Conservation (phyloP, 306 rosid genomes). For the Oemleria cerasiformis region DNA sequence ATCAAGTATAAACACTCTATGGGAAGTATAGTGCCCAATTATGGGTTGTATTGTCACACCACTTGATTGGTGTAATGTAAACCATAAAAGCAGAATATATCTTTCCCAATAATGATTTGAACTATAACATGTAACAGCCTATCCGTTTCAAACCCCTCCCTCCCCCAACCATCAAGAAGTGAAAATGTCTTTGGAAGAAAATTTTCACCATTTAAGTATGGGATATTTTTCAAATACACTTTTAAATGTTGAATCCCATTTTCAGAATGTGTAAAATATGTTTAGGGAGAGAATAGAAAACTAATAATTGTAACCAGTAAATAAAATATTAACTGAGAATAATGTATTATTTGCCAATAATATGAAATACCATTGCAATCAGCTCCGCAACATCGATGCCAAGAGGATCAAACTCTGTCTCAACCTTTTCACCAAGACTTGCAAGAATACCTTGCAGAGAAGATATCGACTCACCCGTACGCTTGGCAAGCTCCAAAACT, state of each 20-base stretch:
- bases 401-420: conserved; percentile 84
- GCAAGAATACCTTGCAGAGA: conserved; percentile 63
- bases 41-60: background rate
- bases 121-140: background rate
- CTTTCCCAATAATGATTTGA: background rate
- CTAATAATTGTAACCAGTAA: background rate
- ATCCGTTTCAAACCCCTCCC: background rate
- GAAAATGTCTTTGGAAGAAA: background rate
- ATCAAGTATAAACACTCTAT: background rate
- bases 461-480: conserved; percentile 58
- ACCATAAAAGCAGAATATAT: background rate
- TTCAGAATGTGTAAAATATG: conserved; percentile 2
- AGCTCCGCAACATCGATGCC: conserved; percentile 72
- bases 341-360: conserved; percentile 19
- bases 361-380: conserved; percentile 68
- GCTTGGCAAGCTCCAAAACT: conserved; percentile 74
- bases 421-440: conserved; percentile 77
- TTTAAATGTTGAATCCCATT: conserved; percentile 2
- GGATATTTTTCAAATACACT: conserved; percentile 13
- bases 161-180: background rate
- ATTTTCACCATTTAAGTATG: background rate
- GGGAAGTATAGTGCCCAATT: background rate
- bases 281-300: background rate
- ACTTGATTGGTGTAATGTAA: background rate
- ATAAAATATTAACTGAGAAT: conserved; percentile 12